Base-by-base conservation (phyloP, 352 stramenopile genomes). In the Pythium periplocum region DNA sequence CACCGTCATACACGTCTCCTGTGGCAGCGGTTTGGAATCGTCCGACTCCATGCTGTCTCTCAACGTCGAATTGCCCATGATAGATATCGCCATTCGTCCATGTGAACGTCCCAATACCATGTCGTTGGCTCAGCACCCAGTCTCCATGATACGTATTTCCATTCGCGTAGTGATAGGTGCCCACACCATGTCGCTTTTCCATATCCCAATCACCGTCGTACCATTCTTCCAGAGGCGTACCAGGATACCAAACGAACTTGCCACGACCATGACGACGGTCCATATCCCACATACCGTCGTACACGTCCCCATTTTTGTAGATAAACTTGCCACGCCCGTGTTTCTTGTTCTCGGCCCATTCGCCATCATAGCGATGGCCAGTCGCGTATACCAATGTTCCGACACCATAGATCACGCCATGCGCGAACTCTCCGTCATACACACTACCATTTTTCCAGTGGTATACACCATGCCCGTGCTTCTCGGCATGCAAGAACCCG, bases 11-110 rank as follows among this genome's bases (percentile, higher is more conserved):
- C 36, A 68, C 62, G 30, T 89, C 78, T 4, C 73, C 73, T 2
- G 58, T 74, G 10, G 56, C 59, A 11, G 65, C 63, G 45, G 61
- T 69, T 33, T 66, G 67, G 56, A 96, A 96, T 12, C 80, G 78
- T 3, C 89, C 89, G 2, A 71, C 43, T 30, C 87, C 87, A 39
- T 95, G 76, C 55, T 94, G 85, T 71, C 84, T 80, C 33, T 96
- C 84, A 12, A 83, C 62, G 2, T 69, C 66, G 46, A 96, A 96
- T 9, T 86, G 56, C 8, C 89, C 87, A 26, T 73, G 66, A 56
- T 96, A 97, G 12, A 86, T 51, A 53, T 96, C 84, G 7, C 83
- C 87, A 39, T 91, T 97, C 1, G 73, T 73, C 76, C 93, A 97
- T 12, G 59, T 66, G 53, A 96, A 96, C 6, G 57, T 63, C 8